Base-by-base conservation (phyloP, 495 filamentous ascomycete species). In the Aspergillus avenaceus region DNA sequence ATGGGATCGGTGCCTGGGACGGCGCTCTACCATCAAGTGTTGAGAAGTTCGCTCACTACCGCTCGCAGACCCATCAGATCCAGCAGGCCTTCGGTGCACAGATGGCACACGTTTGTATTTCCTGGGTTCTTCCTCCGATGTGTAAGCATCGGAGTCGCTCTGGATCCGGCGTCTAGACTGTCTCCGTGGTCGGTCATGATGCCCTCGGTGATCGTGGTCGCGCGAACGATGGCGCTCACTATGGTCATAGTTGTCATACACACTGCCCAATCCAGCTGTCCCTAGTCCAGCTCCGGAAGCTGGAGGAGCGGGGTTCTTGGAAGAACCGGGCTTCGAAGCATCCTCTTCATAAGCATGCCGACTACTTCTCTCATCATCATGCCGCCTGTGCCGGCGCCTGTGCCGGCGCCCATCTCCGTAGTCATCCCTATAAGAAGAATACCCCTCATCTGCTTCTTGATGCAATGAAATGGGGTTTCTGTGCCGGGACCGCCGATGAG, bases 371-470 rank as follows among this genome's bases (percentile, higher is more conserved):
- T 62, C 62, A 14, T 58, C 54, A 37, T 64, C 62, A 8, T 57
- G 58, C 14, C 65, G 60, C 19, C 52, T 58, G 42, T 60, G 63
- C 11, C 59, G 62, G 19, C 58, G 66, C 7, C 49, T 64, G 27
- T 52, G 55, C 16, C 50, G 60, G 21, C 57, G 62, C 19, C 47
- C 47, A 40, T 66, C 54, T 12, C 61, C 54, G 22, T 58, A 50
- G 27, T 64, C 61, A 42, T 63, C 65, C 41, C 60, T 52, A 23
- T 58, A 59, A 0, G 63, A 64, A 11, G 63, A 61, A 22, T 72
- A 68, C 2, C 66, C 69, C 37, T 70, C 65, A 26, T 75, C 75
- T 13, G 66, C 63, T 8, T 68, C 67, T 8, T 72, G 73, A 37
- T 68, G 70, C 24, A 70, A 29, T 7, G 56, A 46, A 11, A 73